Evolutionary conservation across 2,329 filamentous ascomycete genomes (phyloP).

Genomic region (Colletotrichum sp.): DNA sequence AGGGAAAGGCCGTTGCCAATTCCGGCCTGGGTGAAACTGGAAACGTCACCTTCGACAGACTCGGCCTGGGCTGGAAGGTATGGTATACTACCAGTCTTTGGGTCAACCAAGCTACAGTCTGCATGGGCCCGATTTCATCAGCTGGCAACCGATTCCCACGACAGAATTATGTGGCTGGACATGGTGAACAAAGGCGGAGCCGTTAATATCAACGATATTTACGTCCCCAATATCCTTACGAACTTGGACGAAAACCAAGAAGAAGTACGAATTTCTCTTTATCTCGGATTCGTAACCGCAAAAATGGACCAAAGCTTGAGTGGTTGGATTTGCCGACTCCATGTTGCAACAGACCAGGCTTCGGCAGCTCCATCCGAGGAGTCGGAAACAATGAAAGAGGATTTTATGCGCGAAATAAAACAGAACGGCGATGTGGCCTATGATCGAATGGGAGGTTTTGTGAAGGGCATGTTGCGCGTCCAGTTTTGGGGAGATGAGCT

Average conservation of each 20-base stretch:
- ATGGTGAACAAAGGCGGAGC: not conserved
- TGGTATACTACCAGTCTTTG: not conserved
- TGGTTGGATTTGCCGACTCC: not conserved
- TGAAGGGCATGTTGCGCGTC: not conserved
- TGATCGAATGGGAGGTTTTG: not conserved
- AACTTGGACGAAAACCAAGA: not conserved
- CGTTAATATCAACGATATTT: not conserved
- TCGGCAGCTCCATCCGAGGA: not conserved
- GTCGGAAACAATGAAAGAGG: not conserved
- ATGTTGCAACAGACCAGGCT: not conserved
- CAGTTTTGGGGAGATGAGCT: not conserved
- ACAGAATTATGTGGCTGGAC: not conserved
- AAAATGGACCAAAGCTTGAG: not conserved
- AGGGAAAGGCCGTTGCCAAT: not conserved
- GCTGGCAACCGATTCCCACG: not conserved
- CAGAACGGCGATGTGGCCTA: not conserved
- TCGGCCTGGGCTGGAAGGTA: not conserved
- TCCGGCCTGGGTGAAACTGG: not conserved
- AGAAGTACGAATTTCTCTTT: not conserved
- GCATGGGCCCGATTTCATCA: not conserved
- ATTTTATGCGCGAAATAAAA: not conserved
- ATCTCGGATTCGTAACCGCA: not conserved
- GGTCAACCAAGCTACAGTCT: not conserved
- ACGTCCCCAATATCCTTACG: not conserved
- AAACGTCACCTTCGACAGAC: not conserved